A percentile compares a stretch with the other conserved stretches of the same genome.
Conservation (phyloP, 2,329 filamentous ascomycete genomes). For the Stemphylium vesicarium region DNA sequence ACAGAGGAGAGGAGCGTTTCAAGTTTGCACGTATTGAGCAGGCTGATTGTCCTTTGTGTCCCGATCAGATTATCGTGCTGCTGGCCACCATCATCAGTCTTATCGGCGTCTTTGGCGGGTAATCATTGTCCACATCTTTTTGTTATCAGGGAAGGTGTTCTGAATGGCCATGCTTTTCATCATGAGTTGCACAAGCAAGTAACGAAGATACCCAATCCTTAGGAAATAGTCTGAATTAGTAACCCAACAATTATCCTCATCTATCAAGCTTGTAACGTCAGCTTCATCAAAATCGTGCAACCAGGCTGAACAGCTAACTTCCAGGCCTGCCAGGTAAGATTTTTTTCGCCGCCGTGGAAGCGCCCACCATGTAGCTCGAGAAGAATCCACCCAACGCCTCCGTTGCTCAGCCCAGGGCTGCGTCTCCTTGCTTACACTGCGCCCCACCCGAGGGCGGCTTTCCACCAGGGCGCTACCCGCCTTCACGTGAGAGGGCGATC, state of each 20-base stretch:
- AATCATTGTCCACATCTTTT: neutral
- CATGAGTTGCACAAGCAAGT: conserved; percentile 10
- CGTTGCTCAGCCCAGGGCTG: neutral
- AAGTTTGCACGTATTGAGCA: neutral
- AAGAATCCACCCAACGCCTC: too few species aligned
- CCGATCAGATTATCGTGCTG: conserved; percentile 7
- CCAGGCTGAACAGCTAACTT: too few species aligned
- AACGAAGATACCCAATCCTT: conserved; percentile 12
- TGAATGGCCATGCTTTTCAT: conserved; percentile 1
- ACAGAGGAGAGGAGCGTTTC: neutral
- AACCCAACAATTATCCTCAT: neutral
- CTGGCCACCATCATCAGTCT: conserved; percentile 7
- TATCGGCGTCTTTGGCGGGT: conserved; percentile 5
- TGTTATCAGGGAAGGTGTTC: neutral
- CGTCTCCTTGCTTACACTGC: neutral
- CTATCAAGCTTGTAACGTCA: neutral
- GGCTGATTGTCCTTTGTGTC: neutral
- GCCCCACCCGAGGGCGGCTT: neutral
- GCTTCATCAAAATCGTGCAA: neutral
- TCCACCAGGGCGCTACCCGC: conserved; percentile 6
- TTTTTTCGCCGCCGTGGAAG: neutral
- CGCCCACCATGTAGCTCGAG: too few species aligned
- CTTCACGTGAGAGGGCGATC: conserved; percentile 9
- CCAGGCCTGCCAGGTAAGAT: neutral
- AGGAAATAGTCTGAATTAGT: conserved; percentile 3